Evolutionary conservation across 495 filamentous ascomycete species (phyloP), one percentile per base, ranked within the genome.

Genomic region (Acidiella bohemica): DNA sequence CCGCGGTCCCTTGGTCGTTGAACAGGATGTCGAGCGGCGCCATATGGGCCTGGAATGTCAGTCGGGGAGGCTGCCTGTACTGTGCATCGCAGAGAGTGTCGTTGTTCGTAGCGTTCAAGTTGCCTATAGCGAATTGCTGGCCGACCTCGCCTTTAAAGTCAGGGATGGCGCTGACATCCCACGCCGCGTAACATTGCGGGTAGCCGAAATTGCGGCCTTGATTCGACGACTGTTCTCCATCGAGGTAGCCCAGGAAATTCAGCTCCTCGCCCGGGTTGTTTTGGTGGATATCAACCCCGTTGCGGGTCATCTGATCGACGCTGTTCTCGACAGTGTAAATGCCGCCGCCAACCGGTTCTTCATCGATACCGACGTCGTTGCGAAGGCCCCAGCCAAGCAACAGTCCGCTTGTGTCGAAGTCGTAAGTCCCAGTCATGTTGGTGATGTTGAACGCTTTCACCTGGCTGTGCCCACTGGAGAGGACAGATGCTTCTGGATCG

Each of bases 221-320:
- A 14, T 53, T 43, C 1, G 56, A 41, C 14, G 53, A 61, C 13
- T 47, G 13, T 0, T 71, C 63, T 1, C 55, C 55, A 39, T 72
- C 66, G 3, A 82, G 61, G 29, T 66, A 65, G 1, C 80, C 81
- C 11, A 78, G 73, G 57, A 66, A 81, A 53, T 84, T 86, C 41
- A 84, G 56, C 48, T 84, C 78, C 53, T 84, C 81, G 10, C 73
- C 78, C 0, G 81, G 81, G 47, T 84, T 84, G 27, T 82, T 65
- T 28, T 70, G 51, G 49, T 82, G 77, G 25, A 83, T 69, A 44
- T 83, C 76, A 14, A 57, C 42, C 0, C 66, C 67, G 46, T 67
- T 50, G 9, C 80, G 66, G 7, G 38, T 47, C n/a, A 83, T 62
- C 5, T 79, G 37, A 50, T 85, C 80, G 3, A 70, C 76, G 21